These are phyloP conservation scores for Aspergillus pseudonomiae DNA, from an alignment of 2,329 filamentous ascomycete species.

Conservation along the genomic window DNA sequence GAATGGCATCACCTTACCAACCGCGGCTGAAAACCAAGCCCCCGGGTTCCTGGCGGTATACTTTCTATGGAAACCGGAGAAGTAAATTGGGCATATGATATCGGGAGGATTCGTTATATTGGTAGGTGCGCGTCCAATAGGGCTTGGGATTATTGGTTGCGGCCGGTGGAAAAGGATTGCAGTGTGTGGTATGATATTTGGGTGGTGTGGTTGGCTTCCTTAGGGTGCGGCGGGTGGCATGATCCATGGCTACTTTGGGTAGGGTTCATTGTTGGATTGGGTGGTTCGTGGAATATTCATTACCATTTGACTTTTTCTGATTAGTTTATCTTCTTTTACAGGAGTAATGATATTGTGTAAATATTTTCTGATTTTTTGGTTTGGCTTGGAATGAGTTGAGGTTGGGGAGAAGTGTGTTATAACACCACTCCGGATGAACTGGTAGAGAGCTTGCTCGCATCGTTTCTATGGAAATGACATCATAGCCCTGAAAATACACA, in stretches of 20 bases:
- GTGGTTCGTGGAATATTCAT: neutral
- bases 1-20: conserved; percentile 1
- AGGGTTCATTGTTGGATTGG: neutral
- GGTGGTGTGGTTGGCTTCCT: neutral
- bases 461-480: neutral
- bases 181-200: neutral
- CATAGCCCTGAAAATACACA: neutral
- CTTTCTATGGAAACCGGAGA: neutral
- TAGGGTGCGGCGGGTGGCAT: neutral
- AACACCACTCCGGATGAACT: neutral
- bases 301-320: neutral
- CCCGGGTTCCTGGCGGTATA: neutral
- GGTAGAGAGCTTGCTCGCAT: neutral
- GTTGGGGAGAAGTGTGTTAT: neutral
- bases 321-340: neutral
- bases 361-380: neutral
- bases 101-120: neutral
- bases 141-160: neutral
- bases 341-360: neutral
- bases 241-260: neutral
- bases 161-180: neutral
- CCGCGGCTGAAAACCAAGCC: conserved; percentile 2
- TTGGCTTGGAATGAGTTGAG: neutral
- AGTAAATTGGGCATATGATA: neutral
- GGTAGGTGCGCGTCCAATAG: neutral